A percentile compares a stretch with the other conserved stretches of the same genome.
phyloP scores from a whole-genome alignment of 2,329 filamentous ascomycete genomes.

The Fusarium xylarioides region DNA sequence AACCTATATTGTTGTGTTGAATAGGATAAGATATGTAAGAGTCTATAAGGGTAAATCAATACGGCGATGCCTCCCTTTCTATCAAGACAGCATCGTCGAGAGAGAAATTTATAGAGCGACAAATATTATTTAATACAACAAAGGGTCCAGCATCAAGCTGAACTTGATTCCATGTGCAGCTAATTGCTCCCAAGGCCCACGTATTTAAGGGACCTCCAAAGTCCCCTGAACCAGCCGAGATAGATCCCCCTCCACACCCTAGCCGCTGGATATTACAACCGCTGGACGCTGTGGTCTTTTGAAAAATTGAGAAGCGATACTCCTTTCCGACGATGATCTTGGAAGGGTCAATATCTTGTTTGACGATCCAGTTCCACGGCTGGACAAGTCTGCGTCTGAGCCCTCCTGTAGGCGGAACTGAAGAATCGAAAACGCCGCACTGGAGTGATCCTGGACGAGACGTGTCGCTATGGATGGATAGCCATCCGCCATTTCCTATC shows the following conservation, averaged over 20 bases:
- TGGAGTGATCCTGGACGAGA: neutral
- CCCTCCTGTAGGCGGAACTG: neutral
- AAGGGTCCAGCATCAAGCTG: neutral
- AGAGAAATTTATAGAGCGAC: neutral
- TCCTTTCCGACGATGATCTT: neutral
- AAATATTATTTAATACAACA: neutral
- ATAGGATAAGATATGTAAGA: neutral
- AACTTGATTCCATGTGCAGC: neutral
- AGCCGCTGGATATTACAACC: fast-evolving
- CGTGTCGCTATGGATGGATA: neutral
- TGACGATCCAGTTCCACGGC: fast-evolving
- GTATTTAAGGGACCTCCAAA: neutral
- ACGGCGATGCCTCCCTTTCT: neutral
- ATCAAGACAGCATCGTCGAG: neutral
- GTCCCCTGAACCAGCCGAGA: fast-evolving
- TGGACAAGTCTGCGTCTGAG: neutral
- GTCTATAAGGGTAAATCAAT: too few relatives aligned
- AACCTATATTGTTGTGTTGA: fast-evolving
- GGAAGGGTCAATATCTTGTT: neutral
- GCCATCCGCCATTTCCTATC: neutral
- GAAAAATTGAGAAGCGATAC: neutral
- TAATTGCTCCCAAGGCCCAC: neutral
- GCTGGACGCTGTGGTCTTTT: neutral
- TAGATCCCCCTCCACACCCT: neutral
- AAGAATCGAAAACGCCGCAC: neutral